Base-by-base conservation (phyloP, 345 rosid species). In the Litchi chinensis region DNA sequence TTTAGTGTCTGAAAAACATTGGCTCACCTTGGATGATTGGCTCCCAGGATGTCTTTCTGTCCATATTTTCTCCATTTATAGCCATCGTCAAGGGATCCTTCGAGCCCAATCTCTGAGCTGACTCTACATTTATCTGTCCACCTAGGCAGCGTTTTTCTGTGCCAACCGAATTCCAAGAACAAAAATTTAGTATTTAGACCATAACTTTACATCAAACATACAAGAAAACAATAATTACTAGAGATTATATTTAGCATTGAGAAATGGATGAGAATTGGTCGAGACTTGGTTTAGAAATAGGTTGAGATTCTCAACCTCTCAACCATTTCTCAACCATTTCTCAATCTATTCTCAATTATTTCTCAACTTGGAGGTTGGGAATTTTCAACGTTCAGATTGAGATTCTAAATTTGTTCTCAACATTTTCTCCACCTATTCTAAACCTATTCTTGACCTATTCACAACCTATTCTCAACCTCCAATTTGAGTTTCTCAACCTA, bases 61-160 rank as follows among this genome's bases (percentile, higher is more conserved):
- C 96, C 98, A 82, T 95, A 93, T 79, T 95, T 93, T 85, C 98
- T 93, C 98, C 98, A 93, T 79, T 87, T 90, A 40, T 76, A 87
- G 81, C 94, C 91, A 81, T 93, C 97, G 56, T 91, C 95, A 13
- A 83, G 85, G 59, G 32, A 89, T 26, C 1, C 28, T 0, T 26
- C 1, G 28, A 26, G 28, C 28, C 28, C 28, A 26, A 0, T 26
- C 28, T 26, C 28, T 70, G 92, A 83, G 37, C 79, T 80, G 1
- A 93, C 90, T 76, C 85, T 88, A 93, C 93, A 65, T 85, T 85
- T 90, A 54, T 88, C 83, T 21, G 90, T 90, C 98, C 98, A 88
- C 44, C 84, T 88, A 13, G 88, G 89, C 79, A 78, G 63, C 79
- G 83, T 67, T 80, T 84, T 93, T 77, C 98, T 93, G 85, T 82